Evolutionary conservation across 1,139 yeast species (phyloP).

Genomic region (Blastobotrys elegans): DNA sequence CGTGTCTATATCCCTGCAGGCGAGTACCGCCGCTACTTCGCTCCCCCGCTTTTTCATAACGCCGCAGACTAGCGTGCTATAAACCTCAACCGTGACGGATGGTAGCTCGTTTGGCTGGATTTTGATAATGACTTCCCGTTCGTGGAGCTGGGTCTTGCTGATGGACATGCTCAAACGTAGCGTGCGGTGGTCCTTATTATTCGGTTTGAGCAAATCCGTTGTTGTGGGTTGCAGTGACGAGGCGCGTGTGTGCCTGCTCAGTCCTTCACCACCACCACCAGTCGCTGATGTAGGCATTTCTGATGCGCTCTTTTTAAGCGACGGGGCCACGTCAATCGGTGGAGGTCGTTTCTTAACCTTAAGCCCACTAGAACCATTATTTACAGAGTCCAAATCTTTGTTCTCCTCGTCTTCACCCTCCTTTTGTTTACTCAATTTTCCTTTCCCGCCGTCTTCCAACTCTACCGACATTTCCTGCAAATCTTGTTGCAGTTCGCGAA

Average conservation of each 20-base stretch:
- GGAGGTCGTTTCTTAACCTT: slow-evolving; percentile 2
- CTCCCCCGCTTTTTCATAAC: background rate
- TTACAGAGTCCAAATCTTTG: background rate
- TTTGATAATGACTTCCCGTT: slow-evolving; percentile 1
- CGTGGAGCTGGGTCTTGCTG: slow-evolving; percentile 1
- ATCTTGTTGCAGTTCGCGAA: slow-evolving; percentile 5
- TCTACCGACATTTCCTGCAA: slow-evolving; percentile 2
- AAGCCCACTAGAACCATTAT: background rate
- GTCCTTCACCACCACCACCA: background rate
- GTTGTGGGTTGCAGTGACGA: slow-evolving; percentile 6
- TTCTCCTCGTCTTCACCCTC: background rate
- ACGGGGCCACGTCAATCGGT: slow-evolving; percentile 4
- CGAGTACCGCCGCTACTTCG: background rate
- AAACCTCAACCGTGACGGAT: slow-evolving; percentile 5
- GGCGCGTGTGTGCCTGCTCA: background rate
- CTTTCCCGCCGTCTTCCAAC: background rate
- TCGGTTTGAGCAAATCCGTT: background rate
- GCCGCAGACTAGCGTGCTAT: slow-evolving; percentile 6
- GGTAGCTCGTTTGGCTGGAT: slow-evolving; percentile 11
- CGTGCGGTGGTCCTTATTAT: background rate
- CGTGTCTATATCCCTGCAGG: slow-evolving; percentile 44
- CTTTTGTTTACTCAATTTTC: too few relatives aligned
- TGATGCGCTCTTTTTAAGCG: slow-evolving; percentile 5
- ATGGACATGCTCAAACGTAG: background rate
- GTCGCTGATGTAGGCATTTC: background rate